A percentile compares a stretch with the other conserved stretches of the same genome.
phyloP scores from a whole-genome alignment of 169 alveolate species.

The Fabrea salina region DNA sequence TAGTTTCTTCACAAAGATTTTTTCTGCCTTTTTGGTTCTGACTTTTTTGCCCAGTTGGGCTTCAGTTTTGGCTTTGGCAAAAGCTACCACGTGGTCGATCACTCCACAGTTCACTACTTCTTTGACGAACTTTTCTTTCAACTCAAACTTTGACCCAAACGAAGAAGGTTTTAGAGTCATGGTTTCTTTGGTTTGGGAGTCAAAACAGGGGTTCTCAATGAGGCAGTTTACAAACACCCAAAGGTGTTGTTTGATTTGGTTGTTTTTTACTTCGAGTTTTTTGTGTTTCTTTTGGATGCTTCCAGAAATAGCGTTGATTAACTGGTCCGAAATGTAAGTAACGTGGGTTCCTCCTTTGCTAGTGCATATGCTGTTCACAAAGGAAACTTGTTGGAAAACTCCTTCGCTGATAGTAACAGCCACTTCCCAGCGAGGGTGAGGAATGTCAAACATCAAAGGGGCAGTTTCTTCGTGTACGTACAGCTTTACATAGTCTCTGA shows the following conservation, averaged over 20 bases:
- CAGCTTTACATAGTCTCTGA: constrained; percentile 92
- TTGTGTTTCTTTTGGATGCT: constrained; percentile 93
- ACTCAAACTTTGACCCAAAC: constrained; percentile 89
- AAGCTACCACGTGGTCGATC: constrained; percentile 87
- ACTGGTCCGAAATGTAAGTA: constrained; percentile 93
- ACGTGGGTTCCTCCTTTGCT: constrained; percentile 99
- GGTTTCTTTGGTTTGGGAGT: constrained; percentile 98
- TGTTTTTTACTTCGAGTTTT: constrained; percentile 90
- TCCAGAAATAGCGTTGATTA: constrained; percentile 89
- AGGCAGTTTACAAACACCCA: constrained; percentile 97
- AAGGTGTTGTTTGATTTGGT: constrained; percentile 91
- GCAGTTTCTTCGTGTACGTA: constrained; percentile 72
- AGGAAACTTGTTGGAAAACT: constrained; percentile 95
- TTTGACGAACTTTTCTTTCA: constrained; percentile 88
- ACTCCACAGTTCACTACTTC: constrained; percentile 87
- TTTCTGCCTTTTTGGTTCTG: constrained; percentile 72
- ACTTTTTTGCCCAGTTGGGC: constrained; percentile 87
- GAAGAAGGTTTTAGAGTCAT: constrained; percentile 89
- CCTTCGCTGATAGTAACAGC: constrained; percentile 83
- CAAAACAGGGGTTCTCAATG: constrained; percentile 99
- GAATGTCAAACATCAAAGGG: constrained; percentile 56
- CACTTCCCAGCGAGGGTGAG: constrained; percentile 84
- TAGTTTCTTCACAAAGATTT: constrained; percentile 84
- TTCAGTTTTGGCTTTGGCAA: constrained; percentile 93
- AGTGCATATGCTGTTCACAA: constrained; percentile 98